Evolutionary conservation across 495 filamentous ascomycete species (phyloP).

Genomic region (Terfezia claveryi): DNA sequence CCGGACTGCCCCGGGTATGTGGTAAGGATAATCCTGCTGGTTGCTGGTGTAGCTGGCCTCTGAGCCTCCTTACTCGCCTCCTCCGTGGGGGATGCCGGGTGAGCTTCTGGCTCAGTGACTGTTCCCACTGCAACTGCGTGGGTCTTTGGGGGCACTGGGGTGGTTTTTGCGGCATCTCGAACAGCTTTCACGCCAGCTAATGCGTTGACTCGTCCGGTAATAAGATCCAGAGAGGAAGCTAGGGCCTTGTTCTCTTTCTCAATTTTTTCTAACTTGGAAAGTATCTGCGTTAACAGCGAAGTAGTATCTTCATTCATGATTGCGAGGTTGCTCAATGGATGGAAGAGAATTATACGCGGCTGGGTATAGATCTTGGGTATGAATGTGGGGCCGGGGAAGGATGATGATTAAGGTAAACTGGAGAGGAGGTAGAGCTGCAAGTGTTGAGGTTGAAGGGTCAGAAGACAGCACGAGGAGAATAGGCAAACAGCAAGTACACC

Average conservation of each 20-base stretch:
- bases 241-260: slow-evolving; percentile 36
- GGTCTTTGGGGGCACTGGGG: slow-evolving; percentile 1
- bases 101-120: background rate
- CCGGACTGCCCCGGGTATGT: slow-evolving; percentile 89
- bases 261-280: slow-evolving; percentile 29
- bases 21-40: slow-evolving; percentile 43
- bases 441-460: too few species aligned
- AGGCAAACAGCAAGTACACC: too few species aligned
- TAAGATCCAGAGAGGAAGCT: slow-evolving; percentile 37
- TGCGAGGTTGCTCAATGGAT: background rate
- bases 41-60: slow-evolving; percentile 27
- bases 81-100: slow-evolving; percentile 6
- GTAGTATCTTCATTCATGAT: background rate
- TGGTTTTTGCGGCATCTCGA: slow-evolving; percentile 22
- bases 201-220: slow-evolving; percentile 42
- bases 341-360: too few species aligned
- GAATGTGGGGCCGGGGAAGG: too few species aligned
- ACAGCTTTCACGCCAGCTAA: slow-evolving; percentile 35
- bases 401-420: too few species aligned
- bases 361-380: too few species aligned
- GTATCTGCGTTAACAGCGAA: slow-evolving; percentile 28
- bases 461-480: too few species aligned
- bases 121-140: background rate
- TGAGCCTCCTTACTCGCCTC: slow-evolving; percentile 6
- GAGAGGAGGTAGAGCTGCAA: too few species aligned